Evolutionary conservation across 2,329 filamentous ascomycete species (phyloP).

Genomic region (Ophiocordyceps camponoti-saundersi): DNA sequence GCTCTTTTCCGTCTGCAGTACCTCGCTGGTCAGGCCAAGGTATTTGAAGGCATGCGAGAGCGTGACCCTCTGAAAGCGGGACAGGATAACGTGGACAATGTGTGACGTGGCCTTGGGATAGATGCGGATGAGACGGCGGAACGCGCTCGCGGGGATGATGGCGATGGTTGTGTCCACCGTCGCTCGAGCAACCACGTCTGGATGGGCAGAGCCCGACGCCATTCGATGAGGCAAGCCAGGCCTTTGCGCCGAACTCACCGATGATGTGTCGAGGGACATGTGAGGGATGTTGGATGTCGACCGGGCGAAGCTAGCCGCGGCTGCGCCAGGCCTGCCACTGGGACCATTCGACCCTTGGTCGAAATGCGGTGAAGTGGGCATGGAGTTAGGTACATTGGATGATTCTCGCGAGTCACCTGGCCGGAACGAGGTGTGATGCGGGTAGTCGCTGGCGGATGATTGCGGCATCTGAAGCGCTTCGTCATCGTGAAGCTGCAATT

Average conservation of each 20-base stretch:
- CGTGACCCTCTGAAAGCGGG: constrained; percentile 84
- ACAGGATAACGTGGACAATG: constrained; percentile 94
- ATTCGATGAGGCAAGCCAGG: constrained; percentile 24
- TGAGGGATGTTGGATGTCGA: constrained; percentile 46
- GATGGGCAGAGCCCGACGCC: constrained; percentile 65
- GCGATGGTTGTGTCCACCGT: constrained; percentile 96
- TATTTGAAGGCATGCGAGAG: constrained; percentile 91
- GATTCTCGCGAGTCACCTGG: constrained; percentile 3
- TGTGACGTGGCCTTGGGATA: constrained; percentile 95
- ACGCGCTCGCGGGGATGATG: constrained; percentile 93
- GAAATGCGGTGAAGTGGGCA: constrained; percentile 22
- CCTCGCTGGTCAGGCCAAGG: constrained; percentile 78
- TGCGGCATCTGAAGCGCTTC: constrained; percentile 9
- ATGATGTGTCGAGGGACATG: constrained; percentile 45
- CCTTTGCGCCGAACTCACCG: constrained; percentile 13
- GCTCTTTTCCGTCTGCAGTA: constrained; percentile 78
- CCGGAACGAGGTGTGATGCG: constrained; percentile 11
- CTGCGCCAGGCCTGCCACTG: constrained; percentile 5
- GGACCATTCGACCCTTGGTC: constrained; percentile 9
- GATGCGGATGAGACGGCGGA: constrained; percentile 76
- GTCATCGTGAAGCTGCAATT: constrained; percentile 58
- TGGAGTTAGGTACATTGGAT: constrained; percentile 8
- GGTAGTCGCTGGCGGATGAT: constrained; percentile 10
- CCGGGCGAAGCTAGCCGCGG: constrained; percentile 2
- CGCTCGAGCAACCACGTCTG: constrained; percentile 90